phyloP scores from a whole-genome alignment of 139 green algal species.

The Zygnema cylindricum region DNA sequence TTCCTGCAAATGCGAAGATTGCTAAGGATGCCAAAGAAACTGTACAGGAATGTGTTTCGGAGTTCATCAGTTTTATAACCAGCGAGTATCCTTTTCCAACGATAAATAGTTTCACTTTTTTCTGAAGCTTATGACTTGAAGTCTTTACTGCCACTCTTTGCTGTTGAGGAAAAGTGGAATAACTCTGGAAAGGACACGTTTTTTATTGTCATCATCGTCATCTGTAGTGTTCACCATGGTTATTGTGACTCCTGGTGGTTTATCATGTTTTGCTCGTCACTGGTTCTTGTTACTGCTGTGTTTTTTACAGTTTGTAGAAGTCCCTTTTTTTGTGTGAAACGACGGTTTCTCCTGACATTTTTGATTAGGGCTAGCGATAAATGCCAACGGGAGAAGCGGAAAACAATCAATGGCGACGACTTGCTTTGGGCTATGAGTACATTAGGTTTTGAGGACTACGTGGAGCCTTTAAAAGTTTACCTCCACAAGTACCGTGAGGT shows the following conservation, averaged over 20 bases:
- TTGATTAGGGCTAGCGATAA: constrained; percentile 94
- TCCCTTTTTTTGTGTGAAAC: not conserved
- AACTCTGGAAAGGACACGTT: too few species aligned
- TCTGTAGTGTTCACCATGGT: too few species aligned
- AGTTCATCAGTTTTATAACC: constrained; percentile 99
- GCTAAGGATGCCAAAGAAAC: constrained; percentile 99
- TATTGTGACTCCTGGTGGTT: not conserved
- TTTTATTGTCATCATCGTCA: too few species aligned
- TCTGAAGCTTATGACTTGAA: too few species aligned
- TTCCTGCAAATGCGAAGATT: constrained; percentile 86
- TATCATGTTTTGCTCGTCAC: not conserved
- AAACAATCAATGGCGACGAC: constrained; percentile 99
- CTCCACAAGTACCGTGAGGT: constrained; percentile 93
- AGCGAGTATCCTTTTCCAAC: constrained; percentile 82
- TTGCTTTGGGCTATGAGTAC: constrained; percentile 97
- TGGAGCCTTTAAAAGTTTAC: constrained; percentile 95
- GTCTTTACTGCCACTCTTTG: not conserved
- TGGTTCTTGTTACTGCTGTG: not conserved
- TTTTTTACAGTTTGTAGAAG: not conserved
- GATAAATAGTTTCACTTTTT: too few species aligned
- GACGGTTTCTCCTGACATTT: not conserved
- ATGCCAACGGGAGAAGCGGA: constrained; percentile 96
- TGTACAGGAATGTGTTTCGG: constrained; percentile 97
- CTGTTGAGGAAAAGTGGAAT: not conserved
- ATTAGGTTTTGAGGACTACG: constrained; percentile 96